Percentiles rank a stretch among this genome's conserved stretches.
Conservation (phyloP, 1,139 yeast species). For the Saccharomycopsis crataegensis region DNA sequence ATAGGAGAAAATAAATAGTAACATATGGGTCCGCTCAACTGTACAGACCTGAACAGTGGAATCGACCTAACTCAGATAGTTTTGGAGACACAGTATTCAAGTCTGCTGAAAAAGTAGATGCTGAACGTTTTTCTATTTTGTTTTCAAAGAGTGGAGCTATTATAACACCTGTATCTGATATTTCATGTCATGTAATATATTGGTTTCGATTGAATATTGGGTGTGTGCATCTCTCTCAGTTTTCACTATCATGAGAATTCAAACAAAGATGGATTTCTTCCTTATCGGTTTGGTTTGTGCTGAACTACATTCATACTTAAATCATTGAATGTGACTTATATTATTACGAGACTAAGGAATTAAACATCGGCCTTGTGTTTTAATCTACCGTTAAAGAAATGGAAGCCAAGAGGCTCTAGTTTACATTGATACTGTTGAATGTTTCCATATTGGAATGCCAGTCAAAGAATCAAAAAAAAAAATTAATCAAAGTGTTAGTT, state of each 20-base stretch:
- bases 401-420: conserved; percentile 2
- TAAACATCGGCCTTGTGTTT: conserved; percentile 8
- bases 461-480: conserved; percentile 52
- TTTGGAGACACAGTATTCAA: no score
- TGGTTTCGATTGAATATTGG: conserved; percentile 29
- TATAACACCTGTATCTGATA: no score
- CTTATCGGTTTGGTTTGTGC: conserved; percentile 56
- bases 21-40: no score
- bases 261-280: conserved; percentile 49
- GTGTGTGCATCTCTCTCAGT: conserved; percentile 41
- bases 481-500: conserved; percentile 42
- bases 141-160: no score
- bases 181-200: no score
- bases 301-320: conserved; percentile 41
- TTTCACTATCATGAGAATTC: conserved; percentile 46
- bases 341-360: not conserved
- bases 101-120: no score
- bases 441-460: conserved; percentile 42
- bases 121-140: no score
- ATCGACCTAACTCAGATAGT: no score
- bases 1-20: no score
- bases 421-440: conserved; percentile 28
- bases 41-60: no score
- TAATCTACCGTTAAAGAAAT: not conserved
- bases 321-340: conserved; percentile 20